These are phyloP conservation scores for Hericium erinaceus DNA, from an alignment of 768 basidiomycete species.

Conservation along the genomic window DNA sequence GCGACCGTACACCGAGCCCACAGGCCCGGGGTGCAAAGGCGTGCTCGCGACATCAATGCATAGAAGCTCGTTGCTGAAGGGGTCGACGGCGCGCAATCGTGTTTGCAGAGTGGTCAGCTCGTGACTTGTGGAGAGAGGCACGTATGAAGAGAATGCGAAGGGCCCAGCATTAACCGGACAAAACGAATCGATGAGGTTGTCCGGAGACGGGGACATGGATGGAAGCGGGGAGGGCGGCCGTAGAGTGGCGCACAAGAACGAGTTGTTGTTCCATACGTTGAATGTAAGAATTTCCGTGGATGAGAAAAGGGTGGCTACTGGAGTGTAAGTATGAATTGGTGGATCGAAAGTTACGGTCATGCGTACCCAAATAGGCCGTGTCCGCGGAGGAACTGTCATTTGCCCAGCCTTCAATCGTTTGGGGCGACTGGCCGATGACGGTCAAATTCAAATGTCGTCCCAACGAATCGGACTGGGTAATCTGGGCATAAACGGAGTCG, in stretches of 20 bases:
- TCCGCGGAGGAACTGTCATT: constrained; percentile 33
- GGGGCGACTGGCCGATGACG: constrained; percentile 54
- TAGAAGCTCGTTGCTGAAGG: constrained; percentile 69
- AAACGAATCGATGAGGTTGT: constrained; percentile 31
- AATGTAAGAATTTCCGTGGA: constrained; percentile 76
- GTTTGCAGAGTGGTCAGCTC: constrained; percentile 80
- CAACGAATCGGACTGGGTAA: constrained; percentile 34
- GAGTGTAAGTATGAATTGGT: constrained; percentile 10
- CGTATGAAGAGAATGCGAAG: constrained; percentile 71
- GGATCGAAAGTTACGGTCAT: background rate
- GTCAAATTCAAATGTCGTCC: constrained; percentile 58
- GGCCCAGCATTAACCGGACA: constrained; percentile 77
- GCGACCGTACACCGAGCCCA: constrained; percentile 52
- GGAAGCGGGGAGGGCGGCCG: constrained; percentile 71
- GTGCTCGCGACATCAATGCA: constrained; percentile 77
- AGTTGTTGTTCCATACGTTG: constrained; percentile 56
- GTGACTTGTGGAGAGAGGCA: constrained; percentile 55
- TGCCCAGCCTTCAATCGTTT: constrained; percentile 49
- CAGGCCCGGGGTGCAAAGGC: constrained; percentile 52
- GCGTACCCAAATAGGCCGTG: constrained; percentile 49
- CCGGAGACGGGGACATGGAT: constrained; percentile 16
- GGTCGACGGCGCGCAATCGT: constrained; percentile 81
- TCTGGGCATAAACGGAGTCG: constrained; percentile 65
- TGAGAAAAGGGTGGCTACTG: constrained; percentile 76
- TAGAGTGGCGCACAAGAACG: constrained; percentile 71